A percentile compares a stretch with the other conserved stretches of the same genome.
Conservation (phyloP, 2,329 filamentous ascomycete species). For the Curvularia sp. region DNA sequence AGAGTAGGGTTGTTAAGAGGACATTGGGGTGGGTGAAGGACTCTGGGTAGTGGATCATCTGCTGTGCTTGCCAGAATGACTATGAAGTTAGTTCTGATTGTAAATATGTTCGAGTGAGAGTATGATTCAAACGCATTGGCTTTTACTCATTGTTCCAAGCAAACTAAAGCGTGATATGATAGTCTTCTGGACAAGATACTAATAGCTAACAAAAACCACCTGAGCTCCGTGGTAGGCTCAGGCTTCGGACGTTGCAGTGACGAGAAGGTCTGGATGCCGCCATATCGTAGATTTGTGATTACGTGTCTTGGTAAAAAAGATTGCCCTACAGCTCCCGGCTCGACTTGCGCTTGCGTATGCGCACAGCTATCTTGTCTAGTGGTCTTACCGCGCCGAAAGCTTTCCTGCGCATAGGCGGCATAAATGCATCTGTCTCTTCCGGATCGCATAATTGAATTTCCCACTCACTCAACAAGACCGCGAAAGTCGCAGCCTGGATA, state of each 20-base stretch:
- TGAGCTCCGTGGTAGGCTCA: neutral
- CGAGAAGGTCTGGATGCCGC: neutral
- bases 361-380: conserved; percentile 28
- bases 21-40: neutral
- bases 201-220: neutral
- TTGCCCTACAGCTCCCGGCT: neutral
- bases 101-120: neutral
- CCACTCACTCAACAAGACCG: conserved; percentile 35
- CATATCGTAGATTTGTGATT: neutral
- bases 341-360: conserved; percentile 35
- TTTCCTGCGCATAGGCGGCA: conserved; percentile 26
- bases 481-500: conserved; percentile 34
- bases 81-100: neutral
- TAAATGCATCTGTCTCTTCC: conserved; percentile 24
- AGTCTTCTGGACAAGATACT: neutral
- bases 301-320: neutral
- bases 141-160: neutral
- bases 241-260: neutral
- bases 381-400: conserved; percentile 36
- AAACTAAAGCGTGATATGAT: neutral
- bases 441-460: conserved; percentile 38
- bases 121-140: neutral
- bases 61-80: neutral
- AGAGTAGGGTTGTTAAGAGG: neutral
- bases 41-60: neutral